These are phyloP conservation scores for Effrenium voratum DNA, from an alignment of 73 alveolate genomes.

Conservation along the genomic window DNA sequence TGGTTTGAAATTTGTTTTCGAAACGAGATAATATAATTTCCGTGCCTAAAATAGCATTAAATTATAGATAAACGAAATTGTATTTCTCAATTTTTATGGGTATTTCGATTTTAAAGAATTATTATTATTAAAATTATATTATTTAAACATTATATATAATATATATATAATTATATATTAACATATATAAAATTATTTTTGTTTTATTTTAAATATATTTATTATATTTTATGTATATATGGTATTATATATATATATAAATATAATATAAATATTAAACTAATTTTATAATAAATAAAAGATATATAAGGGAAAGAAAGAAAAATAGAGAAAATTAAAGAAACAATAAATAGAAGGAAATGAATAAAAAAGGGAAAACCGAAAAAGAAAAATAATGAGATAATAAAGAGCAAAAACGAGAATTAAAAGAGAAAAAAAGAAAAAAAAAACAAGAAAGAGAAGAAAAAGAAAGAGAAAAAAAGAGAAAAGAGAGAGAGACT, in stretches of 20 bases:
- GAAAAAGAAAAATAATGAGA: no score
- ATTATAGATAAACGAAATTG: no score
- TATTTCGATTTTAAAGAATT: neutral
- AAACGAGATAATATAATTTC: no score
- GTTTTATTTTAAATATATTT: neutral
- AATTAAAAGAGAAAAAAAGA: neutral
- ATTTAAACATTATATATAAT: neutral
- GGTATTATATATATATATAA: neutral
- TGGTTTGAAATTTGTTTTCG: no score
- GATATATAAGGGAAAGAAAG: neutral
- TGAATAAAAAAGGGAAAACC: neutral
- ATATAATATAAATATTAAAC: no score
- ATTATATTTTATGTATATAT: neutral
- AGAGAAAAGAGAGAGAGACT: neutral
- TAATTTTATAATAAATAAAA: no score
- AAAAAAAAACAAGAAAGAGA: neutral
- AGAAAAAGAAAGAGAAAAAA: neutral
- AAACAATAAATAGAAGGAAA: no score
- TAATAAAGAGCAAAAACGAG: neutral
- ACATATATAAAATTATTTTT: neutral
- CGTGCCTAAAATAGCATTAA: no score
- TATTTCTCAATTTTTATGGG: no score
- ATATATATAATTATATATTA: neutral
- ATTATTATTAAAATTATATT: neutral
- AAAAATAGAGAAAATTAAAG: no score